A percentile compares a stretch with the other conserved stretches of the same genome.
These are phyloP conservation scores for Prinsepia uniflora DNA, from an alignment of 306 rosid genomes.

Conservation along the genomic window DNA sequence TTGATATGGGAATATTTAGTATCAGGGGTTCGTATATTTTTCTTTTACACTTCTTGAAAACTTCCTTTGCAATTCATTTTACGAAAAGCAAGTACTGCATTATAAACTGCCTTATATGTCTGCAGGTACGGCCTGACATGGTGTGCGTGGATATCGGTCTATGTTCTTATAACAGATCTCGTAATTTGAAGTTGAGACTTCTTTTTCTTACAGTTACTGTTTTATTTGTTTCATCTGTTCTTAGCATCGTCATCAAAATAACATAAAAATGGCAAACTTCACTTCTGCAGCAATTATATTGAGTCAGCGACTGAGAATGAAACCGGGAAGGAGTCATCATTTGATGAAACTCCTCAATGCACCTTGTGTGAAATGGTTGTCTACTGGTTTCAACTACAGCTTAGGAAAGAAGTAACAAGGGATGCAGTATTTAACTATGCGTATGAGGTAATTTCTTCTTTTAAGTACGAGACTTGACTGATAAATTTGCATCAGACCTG, in stretches of 20 bases:
- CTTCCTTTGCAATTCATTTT: slow-evolving; percentile 3
- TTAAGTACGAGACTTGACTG: background rate
- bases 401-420: slow-evolving; percentile 50
- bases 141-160: slow-evolving; percentile 55
- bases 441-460: slow-evolving; percentile 50
- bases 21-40: slow-evolving; percentile 45
- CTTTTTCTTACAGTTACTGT: slow-evolving; percentile 16
- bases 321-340: slow-evolving; percentile 29
- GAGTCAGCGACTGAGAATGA: slow-evolving; percentile 45
- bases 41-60: background rate
- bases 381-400: slow-evolving; percentile 66
- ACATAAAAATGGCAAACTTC: slow-evolving; percentile 20
- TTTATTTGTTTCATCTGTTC: background rate
- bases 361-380: slow-evolving; percentile 61
- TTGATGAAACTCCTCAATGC: slow-evolving; percentile 41
- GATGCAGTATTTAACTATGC: slow-evolving; percentile 48
- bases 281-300: slow-evolving; percentile 50
- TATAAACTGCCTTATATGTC: slow-evolving; percentile 14
- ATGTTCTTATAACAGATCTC: slow-evolving; percentile 37
- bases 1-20: slow-evolving; percentile 58
- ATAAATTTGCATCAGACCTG: background rate
- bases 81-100: slow-evolving; percentile 2
- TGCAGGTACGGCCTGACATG: slow-evolving; percentile 54
- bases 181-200: slow-evolving; percentile 28
- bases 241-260: background rate